These are phyloP conservation scores for Boletus pseudo-olivaceus DNA, from an alignment of 768 basidiomycete genomes.

Conservation along the genomic window DNA sequence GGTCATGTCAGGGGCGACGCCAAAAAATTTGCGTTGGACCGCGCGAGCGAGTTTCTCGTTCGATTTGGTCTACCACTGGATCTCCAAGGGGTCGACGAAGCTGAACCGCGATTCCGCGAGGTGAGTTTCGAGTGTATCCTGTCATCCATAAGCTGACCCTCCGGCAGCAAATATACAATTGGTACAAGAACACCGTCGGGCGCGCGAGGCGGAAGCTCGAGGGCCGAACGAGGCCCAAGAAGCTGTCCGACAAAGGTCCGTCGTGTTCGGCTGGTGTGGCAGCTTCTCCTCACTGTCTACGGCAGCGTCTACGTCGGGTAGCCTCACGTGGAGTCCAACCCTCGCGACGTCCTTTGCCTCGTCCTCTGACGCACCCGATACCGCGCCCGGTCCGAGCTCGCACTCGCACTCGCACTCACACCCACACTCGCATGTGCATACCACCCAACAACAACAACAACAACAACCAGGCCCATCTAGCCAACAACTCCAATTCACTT, in stretches of 20 bases:
- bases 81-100: constrained; percentile 52
- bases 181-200: constrained; percentile 71
- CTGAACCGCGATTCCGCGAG: constrained; percentile 60
- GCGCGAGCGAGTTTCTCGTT: constrained; percentile 57
- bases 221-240: constrained; percentile 50
- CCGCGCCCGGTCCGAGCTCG: constrained; percentile 31
- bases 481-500: constrained; percentile 42
- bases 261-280: neutral
- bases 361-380: constrained; percentile 13
- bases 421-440: neutral
- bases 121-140: constrained; percentile 28
- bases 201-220: constrained; percentile 56
- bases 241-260: constrained; percentile 49
- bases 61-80: constrained; percentile 57
- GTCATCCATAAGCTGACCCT: neutral
- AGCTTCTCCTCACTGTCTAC: neutral
- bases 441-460: constrained; percentile 18
- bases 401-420: constrained; percentile 26
- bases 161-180: constrained; percentile 63
- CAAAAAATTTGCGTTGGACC: constrained; percentile 64
- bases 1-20: constrained; percentile 64
- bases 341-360: constrained; percentile 37
- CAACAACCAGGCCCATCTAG: constrained; percentile 28
- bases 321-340: constrained; percentile 39
- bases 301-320: constrained; percentile 18